phyloP scores from a whole-genome alignment of 192 early-diverging fungal species.

The Backusella tuberculispora region DNA sequence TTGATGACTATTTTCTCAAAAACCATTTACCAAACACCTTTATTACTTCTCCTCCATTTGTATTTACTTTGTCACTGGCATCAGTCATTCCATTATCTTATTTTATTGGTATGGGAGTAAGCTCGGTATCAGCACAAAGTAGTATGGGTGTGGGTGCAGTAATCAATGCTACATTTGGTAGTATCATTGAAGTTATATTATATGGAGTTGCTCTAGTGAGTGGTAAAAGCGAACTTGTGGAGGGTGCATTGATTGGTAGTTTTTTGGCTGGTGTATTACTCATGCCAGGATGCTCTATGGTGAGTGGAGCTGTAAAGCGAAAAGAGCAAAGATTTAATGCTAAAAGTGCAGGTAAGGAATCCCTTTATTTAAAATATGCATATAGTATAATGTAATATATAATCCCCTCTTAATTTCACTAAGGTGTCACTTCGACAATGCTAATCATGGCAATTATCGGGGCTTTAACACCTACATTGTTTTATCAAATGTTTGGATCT shows the following conservation, averaged over 20 bases:
- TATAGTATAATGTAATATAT: background rate
- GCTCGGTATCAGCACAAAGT: slow-evolving; percentile 95
- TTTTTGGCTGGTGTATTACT: slow-evolving; percentile 87
- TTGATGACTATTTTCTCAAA: slow-evolving; percentile 77
- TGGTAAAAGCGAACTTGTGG: slow-evolving; percentile 85
- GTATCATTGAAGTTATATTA: slow-evolving; percentile 94
- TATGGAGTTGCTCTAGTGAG: slow-evolving; percentile 88
- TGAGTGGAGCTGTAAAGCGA: slow-evolving; percentile 85
- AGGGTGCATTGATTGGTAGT: slow-evolving; percentile 92
- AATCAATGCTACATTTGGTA: slow-evolving; percentile 97
- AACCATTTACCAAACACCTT: slow-evolving; percentile 53
- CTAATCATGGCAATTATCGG: slow-evolving; percentile 94
- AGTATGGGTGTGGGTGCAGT: slow-evolving; percentile 91
- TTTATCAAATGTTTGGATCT: slow-evolving; percentile 88
- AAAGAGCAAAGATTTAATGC: slow-evolving; percentile 96
- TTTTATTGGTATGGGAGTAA: slow-evolving; percentile 96
- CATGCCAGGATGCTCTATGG: slow-evolving; percentile 94
- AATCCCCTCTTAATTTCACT: background rate
- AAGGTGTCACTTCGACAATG: slow-evolving; percentile 91
- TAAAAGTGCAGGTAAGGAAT: slow-evolving; percentile 75
- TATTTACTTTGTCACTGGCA: slow-evolving; percentile 71
- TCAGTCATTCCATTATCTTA: slow-evolving; percentile 92
- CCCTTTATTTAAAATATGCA: background rate
- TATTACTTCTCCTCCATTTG: slow-evolving; percentile 63
- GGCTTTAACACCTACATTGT: slow-evolving; percentile 91